phyloP scores from a whole-genome alignment of 139 green algal species.

The Chlorella vulgaris region DNA sequence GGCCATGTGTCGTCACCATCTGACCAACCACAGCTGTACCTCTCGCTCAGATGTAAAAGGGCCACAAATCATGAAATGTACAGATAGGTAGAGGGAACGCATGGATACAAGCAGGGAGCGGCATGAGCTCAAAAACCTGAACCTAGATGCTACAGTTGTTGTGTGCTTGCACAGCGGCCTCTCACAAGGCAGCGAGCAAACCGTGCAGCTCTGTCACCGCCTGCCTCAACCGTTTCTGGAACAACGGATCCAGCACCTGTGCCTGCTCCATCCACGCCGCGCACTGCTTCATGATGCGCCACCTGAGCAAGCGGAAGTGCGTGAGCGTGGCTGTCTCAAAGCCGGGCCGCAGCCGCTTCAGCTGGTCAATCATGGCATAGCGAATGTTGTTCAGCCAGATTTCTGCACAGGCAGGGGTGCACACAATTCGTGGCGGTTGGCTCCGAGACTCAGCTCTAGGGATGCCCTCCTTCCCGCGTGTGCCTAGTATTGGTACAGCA shows the following conservation, averaged over 20 bases:
- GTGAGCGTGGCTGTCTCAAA: constrained; percentile 51
- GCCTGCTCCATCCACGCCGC: constrained; percentile 21
- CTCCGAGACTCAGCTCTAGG: too few species aligned
- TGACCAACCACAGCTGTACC: too few species aligned
- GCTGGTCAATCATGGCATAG: constrained; percentile 74
- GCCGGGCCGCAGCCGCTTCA: constrained; percentile 64
- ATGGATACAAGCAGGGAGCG: too few species aligned
- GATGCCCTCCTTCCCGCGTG: neutral
- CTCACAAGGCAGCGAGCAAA: neutral
- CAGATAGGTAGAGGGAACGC: too few species aligned
- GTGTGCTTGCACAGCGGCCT: too few species aligned
- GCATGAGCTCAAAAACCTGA: too few species aligned
- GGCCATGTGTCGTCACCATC: too few species aligned
- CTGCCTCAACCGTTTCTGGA: neutral
- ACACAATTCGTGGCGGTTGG: too few species aligned
- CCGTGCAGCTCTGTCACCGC: neutral
- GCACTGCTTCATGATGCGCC: constrained; percentile 29
- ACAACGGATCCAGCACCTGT: constrained; percentile 4
- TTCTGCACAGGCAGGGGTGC: constrained; percentile 22
- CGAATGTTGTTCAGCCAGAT: constrained; percentile 65
- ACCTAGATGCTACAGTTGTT: too few species aligned
- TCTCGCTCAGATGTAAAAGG: too few species aligned
- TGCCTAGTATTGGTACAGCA: too few species aligned
- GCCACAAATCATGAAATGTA: too few species aligned
- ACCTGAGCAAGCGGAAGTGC: constrained; percentile 36